Percentiles rank a stretch among this genome's conserved stretches.
Evolutionary conservation across 768 basidiomycete species (phyloP).

Genomic region (Mycena vitilis): DNA sequence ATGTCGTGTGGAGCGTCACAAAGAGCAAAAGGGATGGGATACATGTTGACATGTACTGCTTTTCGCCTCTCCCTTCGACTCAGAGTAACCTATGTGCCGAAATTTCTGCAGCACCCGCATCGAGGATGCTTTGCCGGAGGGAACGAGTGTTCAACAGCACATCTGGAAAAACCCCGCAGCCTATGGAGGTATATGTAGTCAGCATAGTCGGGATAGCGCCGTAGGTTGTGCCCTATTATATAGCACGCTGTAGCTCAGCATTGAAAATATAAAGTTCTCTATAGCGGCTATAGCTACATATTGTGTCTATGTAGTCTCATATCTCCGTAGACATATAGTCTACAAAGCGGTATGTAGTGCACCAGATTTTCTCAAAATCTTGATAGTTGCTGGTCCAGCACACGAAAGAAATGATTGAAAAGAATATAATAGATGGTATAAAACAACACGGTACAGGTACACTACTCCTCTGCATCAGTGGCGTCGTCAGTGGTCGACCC

Average conservation of each 20-base stretch:
- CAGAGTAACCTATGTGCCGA: no score
- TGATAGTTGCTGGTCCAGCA: not conserved
- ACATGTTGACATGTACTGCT: no score
- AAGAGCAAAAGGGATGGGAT: no score
- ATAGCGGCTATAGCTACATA: not conserved
- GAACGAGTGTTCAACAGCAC: no score
- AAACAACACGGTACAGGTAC: not conserved
- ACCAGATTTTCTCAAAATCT: not conserved
- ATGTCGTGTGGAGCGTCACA: no score
- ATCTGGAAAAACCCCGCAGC: constrained; percentile 1
- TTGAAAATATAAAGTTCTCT: not conserved
- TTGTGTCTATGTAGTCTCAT: not conserved
- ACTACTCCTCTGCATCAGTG: not conserved
- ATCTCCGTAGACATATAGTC: not conserved
- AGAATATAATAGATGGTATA: not conserved
- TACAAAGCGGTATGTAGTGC: not conserved
- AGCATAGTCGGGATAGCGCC: not conserved
- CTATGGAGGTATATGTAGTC: not conserved
- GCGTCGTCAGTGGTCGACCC: not conserved
- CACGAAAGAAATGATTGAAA: not conserved
- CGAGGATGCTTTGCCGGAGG: no score
- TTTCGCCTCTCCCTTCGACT: no score
- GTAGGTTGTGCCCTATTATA: not conserved
- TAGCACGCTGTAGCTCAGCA: not conserved
- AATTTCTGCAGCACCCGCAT: no score